These are phyloP conservation scores for Monosporascus sp. DNA, from an alignment of 2,329 filamentous ascomycete species.

Conservation along the genomic window DNA sequence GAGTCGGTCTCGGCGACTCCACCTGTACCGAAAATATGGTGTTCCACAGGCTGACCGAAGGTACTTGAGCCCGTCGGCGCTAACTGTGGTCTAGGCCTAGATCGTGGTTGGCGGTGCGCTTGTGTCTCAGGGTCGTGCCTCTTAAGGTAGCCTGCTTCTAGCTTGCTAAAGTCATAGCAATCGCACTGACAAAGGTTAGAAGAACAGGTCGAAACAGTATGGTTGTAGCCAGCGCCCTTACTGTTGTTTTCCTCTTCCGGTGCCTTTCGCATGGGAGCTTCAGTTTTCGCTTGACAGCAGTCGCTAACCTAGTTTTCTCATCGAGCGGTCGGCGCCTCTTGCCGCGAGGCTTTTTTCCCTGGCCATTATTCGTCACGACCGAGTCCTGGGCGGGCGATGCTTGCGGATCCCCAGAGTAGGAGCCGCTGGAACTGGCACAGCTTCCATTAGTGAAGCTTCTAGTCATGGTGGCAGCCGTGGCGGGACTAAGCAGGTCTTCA, in stretches of 20 bases:
- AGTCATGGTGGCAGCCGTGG: conserved; percentile 12
- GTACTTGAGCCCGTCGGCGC: not conserved
- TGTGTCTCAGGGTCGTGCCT: not conserved
- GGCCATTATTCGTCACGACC: conserved; percentile 4
- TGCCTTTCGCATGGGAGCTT: conserved; percentile 21
- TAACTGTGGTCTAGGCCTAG: not conserved
- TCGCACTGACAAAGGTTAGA: conserved; percentile 22
- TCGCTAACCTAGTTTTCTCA: conserved; percentile 17
- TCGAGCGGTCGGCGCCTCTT: conserved; percentile 22
- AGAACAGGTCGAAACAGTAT: not conserved
- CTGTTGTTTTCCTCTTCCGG: conserved; percentile 19
- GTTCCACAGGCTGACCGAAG: too few species aligned
- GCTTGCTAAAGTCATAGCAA: conserved; percentile 22
- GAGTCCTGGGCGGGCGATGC: conserved; percentile 8
- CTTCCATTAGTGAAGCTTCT: conserved; percentile 17
- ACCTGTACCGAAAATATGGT: too few species aligned
- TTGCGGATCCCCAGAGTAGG: conserved; percentile 12
- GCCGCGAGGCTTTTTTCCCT: conserved; percentile 17
- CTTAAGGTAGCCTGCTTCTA: conserved; percentile 20
- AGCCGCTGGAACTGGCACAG: conserved; percentile 14
- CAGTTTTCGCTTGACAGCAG: conserved; percentile 24
- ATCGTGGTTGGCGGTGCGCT: not conserved
- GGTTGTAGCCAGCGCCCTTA: conserved; percentile 9
- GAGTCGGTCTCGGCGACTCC: not conserved
- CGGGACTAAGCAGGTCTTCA: conserved; percentile 12